These are phyloP conservation scores for Bipolaris gigantea DNA, from an alignment of 2,329 filamentous ascomycete species.

Conservation along the genomic window DNA sequence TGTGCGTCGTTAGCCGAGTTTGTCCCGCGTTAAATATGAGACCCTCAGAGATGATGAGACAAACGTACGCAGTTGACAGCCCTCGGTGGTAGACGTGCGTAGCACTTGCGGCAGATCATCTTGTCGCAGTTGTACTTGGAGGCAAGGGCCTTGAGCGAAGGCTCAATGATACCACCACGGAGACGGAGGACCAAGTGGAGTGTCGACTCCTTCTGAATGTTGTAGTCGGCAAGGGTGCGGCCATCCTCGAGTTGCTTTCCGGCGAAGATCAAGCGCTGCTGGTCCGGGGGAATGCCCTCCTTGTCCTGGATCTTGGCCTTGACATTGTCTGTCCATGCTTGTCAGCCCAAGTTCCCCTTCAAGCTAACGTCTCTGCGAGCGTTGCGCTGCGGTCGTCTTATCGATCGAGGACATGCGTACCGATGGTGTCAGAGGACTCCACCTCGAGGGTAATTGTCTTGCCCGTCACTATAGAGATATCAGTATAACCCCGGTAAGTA, in stretches of 20 bases:
- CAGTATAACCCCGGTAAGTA: conserved; percentile 11
- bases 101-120: conserved; percentile 99
- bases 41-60: neutral
- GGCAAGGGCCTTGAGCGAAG: conserved; percentile 95
- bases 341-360: conserved; percentile 22
- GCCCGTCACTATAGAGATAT: conserved; percentile 64
- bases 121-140: conserved; percentile 99
- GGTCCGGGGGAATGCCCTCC: conserved; percentile 97
- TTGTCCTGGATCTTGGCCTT: conserved; percentile 99
- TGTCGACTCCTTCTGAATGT: conserved; percentile 99
- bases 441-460: conserved; percentile 99
- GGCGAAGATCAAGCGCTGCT: conserved; percentile 98
- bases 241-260: conserved; percentile 99
- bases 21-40: neutral
- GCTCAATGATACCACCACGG: conserved; percentile 97
- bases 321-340: conserved; percentile 73
- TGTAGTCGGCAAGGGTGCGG: conserved; percentile 95
- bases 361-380: conserved; percentile 2
- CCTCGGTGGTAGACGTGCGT: conserved; percentile 91
- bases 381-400: conserved; percentile 18
- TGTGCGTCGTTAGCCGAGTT: conserved; percentile 25
- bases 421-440: conserved; percentile 81
- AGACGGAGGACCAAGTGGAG: conserved; percentile 98
- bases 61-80: conserved; percentile 85
- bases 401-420: conserved; percentile 33